These are phyloP conservation scores for Paramecium octaurelia DNA, from an alignment of 73 alveolate genomes.

Conservation along the genomic window DNA sequence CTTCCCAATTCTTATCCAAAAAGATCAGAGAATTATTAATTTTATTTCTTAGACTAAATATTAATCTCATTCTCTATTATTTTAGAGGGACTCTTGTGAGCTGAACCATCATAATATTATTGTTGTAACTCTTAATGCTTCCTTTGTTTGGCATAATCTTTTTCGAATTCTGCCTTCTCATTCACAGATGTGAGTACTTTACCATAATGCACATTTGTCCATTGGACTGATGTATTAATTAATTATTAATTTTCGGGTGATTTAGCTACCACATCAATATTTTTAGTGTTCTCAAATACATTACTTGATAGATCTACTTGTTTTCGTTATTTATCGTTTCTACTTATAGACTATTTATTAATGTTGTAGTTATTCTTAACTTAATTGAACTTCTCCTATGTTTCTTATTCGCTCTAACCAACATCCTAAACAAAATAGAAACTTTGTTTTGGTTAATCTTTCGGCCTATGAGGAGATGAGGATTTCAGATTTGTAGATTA, in stretches of 20 bases:
- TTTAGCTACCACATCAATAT: not conserved
- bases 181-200: not conserved
- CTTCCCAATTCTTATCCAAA: slow-evolving; percentile 22
- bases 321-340: not conserved
- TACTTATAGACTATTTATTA: not conserved
- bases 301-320: not conserved
- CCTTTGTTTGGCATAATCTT: not conserved
- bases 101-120: not conserved
- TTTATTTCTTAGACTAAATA: not conserved
- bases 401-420: not conserved
- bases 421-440: not conserved
- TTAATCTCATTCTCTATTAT: slow-evolving; percentile 1
- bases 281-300: not conserved
- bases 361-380: not conserved
- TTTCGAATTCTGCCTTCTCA: slow-evolving; percentile 8
- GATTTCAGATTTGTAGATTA: not conserved
- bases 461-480: not conserved
- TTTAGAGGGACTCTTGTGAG: not conserved
- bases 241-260: not conserved
- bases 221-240: not conserved
- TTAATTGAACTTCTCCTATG: not conserved
- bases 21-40: not conserved
- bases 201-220: slow-evolving; percentile 42
- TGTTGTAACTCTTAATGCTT: not conserved
- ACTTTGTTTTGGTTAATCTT: not conserved